A percentile compares a stretch with the other conserved stretches of the same genome.
These are phyloP conservation scores for Fusarium mexicanum DNA, from an alignment of 2,329 filamentous ascomycete species.

Conservation along the genomic window DNA sequence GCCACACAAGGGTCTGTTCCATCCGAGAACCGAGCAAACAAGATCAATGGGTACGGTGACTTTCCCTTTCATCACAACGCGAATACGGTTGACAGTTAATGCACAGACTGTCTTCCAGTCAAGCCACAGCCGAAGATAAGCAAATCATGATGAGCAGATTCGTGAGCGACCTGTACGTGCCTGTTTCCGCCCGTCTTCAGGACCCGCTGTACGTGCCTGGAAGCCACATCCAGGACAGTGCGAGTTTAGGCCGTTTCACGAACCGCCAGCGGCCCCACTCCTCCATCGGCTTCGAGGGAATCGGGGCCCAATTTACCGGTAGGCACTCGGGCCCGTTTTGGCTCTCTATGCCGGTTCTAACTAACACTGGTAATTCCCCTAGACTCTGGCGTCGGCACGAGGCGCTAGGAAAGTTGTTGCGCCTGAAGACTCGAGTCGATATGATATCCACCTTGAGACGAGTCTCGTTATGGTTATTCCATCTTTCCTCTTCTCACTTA, in stretches of 20 bases:
- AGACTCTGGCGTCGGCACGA: neutral
- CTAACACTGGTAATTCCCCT: neutral
- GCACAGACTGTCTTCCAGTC: neutral
- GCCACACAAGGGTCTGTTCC: neutral
- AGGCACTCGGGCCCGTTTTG: neutral
- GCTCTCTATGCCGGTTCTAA: neutral
- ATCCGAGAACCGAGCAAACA: neutral
- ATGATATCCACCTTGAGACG: neutral
- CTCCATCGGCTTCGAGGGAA: neutral
- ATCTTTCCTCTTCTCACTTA: neutral
- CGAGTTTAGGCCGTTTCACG: neutral
- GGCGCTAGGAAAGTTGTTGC: neutral
- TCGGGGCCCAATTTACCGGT: neutral
- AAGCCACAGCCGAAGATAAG: neutral
- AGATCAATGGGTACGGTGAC: neutral
- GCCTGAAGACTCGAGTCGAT: neutral
- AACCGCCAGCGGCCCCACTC: neutral
- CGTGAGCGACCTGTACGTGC: neutral
- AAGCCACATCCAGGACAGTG: neutral
- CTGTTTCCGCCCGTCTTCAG: neutral
- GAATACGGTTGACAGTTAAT: neutral
- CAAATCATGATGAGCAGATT: neutral
- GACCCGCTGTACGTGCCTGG: neutral
- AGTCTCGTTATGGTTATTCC: neutral
- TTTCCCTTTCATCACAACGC: neutral